Percentiles rank a stretch among this genome's conserved stretches.
Conservation (phyloP, 768 basidiomycete genomes). For the Mycena chlorophos region DNA sequence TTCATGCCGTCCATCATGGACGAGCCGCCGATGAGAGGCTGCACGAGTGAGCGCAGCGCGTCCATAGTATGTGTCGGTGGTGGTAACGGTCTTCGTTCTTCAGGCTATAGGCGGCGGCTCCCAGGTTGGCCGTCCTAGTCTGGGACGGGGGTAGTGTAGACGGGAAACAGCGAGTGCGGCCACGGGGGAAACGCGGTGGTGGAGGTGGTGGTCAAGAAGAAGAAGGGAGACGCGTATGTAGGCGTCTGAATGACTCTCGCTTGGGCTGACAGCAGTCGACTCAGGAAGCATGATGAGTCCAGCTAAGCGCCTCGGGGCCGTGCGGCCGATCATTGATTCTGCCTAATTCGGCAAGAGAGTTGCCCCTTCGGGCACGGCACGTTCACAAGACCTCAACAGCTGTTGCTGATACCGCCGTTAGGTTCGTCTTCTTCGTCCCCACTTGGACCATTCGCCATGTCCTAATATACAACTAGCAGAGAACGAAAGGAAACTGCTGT, state of each 20-base stretch:
- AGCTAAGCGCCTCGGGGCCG: background rate
- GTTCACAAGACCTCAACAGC: too few relatives aligned
- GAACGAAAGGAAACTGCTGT: too few relatives aligned
- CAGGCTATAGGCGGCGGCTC: background rate
- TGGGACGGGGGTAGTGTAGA: background rate
- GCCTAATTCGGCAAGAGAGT: too few relatives aligned
- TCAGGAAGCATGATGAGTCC: background rate
- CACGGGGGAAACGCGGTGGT: background rate
- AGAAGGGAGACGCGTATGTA: background rate
- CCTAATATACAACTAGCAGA: too few relatives aligned
- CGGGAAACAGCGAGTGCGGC: background rate
- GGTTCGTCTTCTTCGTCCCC: too few relatives aligned
- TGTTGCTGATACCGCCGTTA: too few relatives aligned
- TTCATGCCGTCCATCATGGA: slow-evolving; percentile 88
- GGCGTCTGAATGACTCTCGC: slow-evolving; percentile 1
- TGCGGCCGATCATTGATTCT: background rate
- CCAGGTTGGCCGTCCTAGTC: background rate
- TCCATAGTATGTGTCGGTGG: slow-evolving; percentile 68
- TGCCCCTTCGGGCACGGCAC: too few relatives aligned
- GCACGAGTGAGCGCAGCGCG: slow-evolving; percentile 76
- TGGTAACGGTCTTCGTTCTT: background rate
- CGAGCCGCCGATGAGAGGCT: slow-evolving; percentile 76
- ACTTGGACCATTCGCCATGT: too few relatives aligned
- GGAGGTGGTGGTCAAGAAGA: background rate
- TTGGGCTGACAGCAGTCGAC: background rate